Conservation (phyloP, 306 rosid genomes). For the Castanea crenata region DNA sequence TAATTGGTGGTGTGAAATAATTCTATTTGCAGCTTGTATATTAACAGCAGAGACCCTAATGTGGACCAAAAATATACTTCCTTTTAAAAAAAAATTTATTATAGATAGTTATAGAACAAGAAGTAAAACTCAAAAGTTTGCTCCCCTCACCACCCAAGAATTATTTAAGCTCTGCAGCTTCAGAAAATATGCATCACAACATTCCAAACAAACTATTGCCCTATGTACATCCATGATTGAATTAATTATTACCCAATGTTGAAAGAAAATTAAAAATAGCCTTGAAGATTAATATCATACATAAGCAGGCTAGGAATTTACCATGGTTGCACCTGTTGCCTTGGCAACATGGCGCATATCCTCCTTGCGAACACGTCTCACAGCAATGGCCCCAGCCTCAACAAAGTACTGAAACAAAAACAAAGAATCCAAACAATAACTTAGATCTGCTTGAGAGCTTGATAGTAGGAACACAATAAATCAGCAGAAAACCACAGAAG, state of each 20-base stretch:
- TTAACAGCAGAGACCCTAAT: not conserved
- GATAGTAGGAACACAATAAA: conserved; percentile 1
- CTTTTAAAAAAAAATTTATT: not conserved
- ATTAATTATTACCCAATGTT: not conserved
- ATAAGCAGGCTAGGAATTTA: conserved; percentile 26
- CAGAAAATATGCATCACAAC: not conserved
- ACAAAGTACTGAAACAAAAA: conserved; percentile 77
- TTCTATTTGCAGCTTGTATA: not conserved
- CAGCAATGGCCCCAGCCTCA: conserved; percentile 97
- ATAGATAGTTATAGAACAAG: not conserved
- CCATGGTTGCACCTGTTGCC: conserved; percentile 98
- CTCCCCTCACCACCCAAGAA: not conserved
- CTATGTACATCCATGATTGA: not conserved
- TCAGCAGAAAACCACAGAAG: not conserved
- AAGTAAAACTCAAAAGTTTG: not conserved
- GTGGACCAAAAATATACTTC: not conserved
- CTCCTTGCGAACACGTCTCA: conserved; percentile 88
- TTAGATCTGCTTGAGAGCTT: not conserved
- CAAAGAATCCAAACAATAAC: not conserved
- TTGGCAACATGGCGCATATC: conserved; percentile 99
- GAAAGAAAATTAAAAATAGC: not conserved
- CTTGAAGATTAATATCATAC: not conserved
- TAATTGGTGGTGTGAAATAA: not conserved
- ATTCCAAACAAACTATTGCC: not conserved
- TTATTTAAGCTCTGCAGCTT: not conserved